Conservation (phyloP, 2,329 filamentous ascomycete genomes). For the Coleophoma eucalyptorum region DNA sequence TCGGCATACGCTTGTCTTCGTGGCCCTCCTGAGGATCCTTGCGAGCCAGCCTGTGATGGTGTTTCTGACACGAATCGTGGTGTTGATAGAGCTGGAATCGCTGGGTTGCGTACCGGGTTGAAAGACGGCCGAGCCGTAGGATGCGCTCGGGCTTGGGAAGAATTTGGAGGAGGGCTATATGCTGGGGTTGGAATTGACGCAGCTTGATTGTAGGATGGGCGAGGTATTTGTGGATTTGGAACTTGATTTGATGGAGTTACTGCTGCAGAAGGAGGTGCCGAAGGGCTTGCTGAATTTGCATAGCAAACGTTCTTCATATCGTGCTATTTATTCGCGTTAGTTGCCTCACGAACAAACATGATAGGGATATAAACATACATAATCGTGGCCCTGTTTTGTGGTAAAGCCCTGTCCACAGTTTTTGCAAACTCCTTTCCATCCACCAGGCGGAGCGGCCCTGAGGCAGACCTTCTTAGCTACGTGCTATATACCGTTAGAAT, state of each 20-base stretch:
- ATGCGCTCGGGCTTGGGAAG: not conserved
- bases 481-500: slow-evolving; percentile 4
- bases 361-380: slow-evolving; percentile 1
- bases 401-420: slow-evolving; percentile 17
- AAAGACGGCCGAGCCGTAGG: not conserved
- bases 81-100: not conserved
- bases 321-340: slow-evolving; percentile 1
- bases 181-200: slow-evolving; percentile 5
- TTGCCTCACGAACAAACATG: not conserved
- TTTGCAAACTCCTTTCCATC: slow-evolving; percentile 12
- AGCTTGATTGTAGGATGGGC: not conserved
- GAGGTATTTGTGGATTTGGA: not conserved
- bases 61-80: not conserved
- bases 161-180: slow-evolving; percentile 1
- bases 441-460: slow-evolving; percentile 8
- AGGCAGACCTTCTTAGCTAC: slow-evolving; percentile 8
- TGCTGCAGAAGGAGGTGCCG: not conserved
- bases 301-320: slow-evolving; percentile 7
- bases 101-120: slow-evolving; percentile 1
- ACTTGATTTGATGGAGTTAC: not conserved
- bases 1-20: not conserved
- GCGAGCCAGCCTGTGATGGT: not conserved
- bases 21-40: not conserved
- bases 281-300: not conserved
- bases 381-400: slow-evolving; percentile 16